These are phyloP conservation scores for Ophiocordyceps sinensis DNA, from an alignment of 2,329 filamentous ascomycete species.

Conservation along the genomic window DNA sequence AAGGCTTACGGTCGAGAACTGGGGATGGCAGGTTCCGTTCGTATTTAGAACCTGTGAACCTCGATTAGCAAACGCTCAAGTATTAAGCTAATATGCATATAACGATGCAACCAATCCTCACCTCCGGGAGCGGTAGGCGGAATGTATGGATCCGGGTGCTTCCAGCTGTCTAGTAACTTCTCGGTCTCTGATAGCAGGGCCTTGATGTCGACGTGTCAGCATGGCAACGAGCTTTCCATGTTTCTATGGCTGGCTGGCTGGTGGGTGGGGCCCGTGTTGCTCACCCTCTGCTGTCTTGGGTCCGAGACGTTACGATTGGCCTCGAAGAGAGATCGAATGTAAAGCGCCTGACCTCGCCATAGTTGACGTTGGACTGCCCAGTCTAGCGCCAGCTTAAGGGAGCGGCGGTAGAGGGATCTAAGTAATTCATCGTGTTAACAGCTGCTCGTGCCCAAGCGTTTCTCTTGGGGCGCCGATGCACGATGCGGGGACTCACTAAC, in stretches of 20 bases:
- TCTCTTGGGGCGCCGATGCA: background rate
- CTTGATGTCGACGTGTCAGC: constrained; percentile 29
- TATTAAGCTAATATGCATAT: background rate
- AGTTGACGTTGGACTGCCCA: constrained; percentile 88
- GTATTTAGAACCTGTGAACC: constrained; percentile 68
- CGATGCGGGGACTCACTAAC: constrained; percentile 25
- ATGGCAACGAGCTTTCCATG: background rate
- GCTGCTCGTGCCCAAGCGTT: background rate
- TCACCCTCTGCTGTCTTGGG: constrained; percentile 72
- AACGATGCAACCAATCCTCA: constrained; percentile 23
- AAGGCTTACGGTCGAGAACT: constrained; percentile 59
- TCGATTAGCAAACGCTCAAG: background rate
- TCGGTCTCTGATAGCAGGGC: constrained; percentile 77
- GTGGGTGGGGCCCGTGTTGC: constrained; percentile 6
- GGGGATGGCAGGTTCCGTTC: constrained; percentile 81
- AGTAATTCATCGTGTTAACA: background rate
- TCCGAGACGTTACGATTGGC: constrained; percentile 77
- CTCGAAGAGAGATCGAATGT: constrained; percentile 91
- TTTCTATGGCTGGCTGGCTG: too few relatives aligned
- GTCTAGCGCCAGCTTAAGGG: constrained; percentile 83
- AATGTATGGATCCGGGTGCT: constrained; percentile 89
- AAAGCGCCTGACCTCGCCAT: constrained; percentile 92
- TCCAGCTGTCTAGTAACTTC: constrained; percentile 80
- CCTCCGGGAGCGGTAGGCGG: constrained; percentile 88
- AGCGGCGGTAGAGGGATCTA: constrained; percentile 76